Conservation (phyloP, 164 flowering plant genomes). For the grape (Vitis vinifera) region DNA sequence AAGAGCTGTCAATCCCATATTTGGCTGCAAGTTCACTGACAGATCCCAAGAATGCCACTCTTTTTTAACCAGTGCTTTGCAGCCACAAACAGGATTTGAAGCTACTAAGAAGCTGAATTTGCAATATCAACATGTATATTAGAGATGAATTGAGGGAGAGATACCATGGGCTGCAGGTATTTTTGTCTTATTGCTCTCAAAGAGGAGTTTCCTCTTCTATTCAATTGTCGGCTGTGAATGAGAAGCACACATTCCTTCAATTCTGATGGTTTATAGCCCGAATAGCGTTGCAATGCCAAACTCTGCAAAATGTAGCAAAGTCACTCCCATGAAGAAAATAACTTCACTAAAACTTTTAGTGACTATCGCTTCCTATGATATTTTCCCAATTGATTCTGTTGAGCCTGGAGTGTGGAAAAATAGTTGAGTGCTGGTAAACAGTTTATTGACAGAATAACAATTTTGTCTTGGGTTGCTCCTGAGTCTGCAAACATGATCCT, state of each 20-base stretch:
- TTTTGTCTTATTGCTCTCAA: constrained; percentile 55
- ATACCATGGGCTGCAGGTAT: constrained; percentile 65
- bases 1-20: neutral
- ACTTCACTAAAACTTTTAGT: neutral
- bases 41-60: neutral
- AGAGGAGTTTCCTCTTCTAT: constrained; percentile 32
- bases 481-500: too few relatives aligned
- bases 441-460: too few relatives aligned
- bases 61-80: too few relatives aligned
- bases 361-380: neutral
- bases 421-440: too few relatives aligned
- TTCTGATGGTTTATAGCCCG: constrained; percentile 60
- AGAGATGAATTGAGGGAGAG: neutral
- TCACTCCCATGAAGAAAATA: neutral
- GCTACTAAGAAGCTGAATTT: neutral
- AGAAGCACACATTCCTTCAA: constrained; percentile 57
- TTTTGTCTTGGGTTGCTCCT: too few relatives aligned
- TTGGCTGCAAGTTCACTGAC: neutral
- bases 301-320: constrained; percentile 31
- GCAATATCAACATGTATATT: neutral
- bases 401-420: too few relatives aligned
- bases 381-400: too few relatives aligned
- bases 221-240: constrained; percentile 58
- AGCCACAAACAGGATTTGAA: too few relatives aligned
- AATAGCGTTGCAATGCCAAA: constrained; percentile 30